Evolutionary conservation across 371 early-diverging fungal species (phyloP).

Genomic region (Coemansia sp.): DNA sequence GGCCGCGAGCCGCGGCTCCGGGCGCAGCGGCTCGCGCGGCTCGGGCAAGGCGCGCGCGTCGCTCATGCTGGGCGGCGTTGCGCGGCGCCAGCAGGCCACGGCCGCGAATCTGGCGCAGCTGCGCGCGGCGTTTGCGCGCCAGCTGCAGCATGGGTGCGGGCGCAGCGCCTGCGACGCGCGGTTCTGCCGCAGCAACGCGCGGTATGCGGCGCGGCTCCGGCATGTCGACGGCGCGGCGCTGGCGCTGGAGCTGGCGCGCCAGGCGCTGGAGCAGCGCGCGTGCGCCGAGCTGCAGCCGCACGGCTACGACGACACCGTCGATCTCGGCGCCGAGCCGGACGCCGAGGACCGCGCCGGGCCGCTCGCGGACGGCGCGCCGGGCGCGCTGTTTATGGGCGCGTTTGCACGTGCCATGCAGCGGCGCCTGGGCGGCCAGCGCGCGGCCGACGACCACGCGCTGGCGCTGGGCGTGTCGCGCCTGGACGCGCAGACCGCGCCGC

Average conservation of each 20-base stretch:
- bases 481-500: slow-evolving; percentile 22
- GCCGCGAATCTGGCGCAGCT: slow-evolving; percentile 1
- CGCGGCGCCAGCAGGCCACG: background rate
- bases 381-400: slow-evolving; percentile 4
- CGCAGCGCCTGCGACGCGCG: slow-evolving; percentile 6
- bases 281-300: slow-evolving; percentile 19
- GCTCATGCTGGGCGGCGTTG: background rate
- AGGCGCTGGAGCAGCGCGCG: slow-evolving; percentile 4
- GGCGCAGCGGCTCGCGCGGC: slow-evolving; percentile 1
- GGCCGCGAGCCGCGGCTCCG: background rate
- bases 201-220: slow-evolving; percentile 4
- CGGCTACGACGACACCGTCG: background rate
- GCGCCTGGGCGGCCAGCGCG: background rate
- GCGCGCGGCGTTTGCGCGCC: slow-evolving; percentile 2
- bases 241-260: slow-evolving; percentile 22
- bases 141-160: slow-evolving; percentile 19
- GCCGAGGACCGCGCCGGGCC: background rate
- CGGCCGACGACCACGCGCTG: slow-evolving; percentile 2
- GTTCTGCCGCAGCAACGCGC: slow-evolving; percentile 24
- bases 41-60: background rate
- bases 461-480: slow-evolving; percentile 16
- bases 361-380: background rate
- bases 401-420: slow-evolving; percentile 13
- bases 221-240: background rate
- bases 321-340: no score